phyloP scores from a whole-genome alignment of 78 protist species.

The Emiliania huxleyi region DNA sequence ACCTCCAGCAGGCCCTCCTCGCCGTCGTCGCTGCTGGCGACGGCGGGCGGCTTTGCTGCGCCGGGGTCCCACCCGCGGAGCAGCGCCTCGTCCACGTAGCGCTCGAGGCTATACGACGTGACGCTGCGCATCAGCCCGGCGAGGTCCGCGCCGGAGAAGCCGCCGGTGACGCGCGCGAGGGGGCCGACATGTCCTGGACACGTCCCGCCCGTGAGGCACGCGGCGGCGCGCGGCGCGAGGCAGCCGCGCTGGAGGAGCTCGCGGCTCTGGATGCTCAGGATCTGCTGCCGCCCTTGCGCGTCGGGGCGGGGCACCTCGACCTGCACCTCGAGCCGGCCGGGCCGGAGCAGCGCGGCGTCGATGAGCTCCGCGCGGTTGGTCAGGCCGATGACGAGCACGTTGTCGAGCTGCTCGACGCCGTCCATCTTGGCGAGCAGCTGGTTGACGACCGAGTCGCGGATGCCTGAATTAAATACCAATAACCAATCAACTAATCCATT shows the following conservation, averaged over 20 bases:
- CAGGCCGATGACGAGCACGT: conserved; percentile 57
- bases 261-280: conserved; percentile 31
- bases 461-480: too few relatives aligned
- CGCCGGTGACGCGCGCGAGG: background rate
- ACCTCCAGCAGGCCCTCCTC: background rate
- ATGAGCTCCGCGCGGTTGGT: conserved; percentile 48
- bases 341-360: conserved; percentile 50
- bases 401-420: conserved; percentile 47
- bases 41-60: background rate
- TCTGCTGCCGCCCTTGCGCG: conserved; percentile 12
- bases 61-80: background rate
- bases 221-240: background rate
- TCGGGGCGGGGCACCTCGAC: conserved; percentile 27
- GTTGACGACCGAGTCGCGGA: conserved; percentile 42
- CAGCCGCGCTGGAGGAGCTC: background rate
- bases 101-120: background rate
- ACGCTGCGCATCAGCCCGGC: conserved; percentile 13
- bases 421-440: conserved; percentile 67
- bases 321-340: conserved; percentile 58
- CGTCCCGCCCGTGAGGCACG: background rate
- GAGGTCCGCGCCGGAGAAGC: background rate
- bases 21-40: background rate
- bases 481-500: too few relatives aligned
- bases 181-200: too few relatives aligned
- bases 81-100: background rate